phyloP scores from a whole-genome alignment of 805 yeast genomes.

The Sugiyamaella boreocaroliniensis region DNA sequence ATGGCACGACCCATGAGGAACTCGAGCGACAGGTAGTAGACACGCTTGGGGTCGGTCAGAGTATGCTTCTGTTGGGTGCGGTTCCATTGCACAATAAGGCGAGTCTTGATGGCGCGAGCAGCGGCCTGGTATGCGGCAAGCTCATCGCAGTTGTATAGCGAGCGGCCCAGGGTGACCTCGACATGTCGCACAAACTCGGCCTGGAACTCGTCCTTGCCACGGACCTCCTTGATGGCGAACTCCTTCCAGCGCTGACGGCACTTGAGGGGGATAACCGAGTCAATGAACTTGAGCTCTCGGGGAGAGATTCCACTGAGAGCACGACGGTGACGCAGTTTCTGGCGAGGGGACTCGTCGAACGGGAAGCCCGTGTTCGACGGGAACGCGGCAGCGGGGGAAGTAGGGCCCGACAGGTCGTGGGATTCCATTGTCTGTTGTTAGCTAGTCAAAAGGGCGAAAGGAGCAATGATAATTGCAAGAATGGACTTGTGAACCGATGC shows the following conservation, averaged over 20 bases:
- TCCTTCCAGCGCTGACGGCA: constrained; percentile 75
- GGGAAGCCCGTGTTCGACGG: constrained; percentile 5
- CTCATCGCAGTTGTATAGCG: constrained; percentile 84
- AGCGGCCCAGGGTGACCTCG: constrained; percentile 86
- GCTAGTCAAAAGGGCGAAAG: too few relatives aligned
- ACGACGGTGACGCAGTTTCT: constrained; percentile 36
- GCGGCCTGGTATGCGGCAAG: constrained; percentile 91
- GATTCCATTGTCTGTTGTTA: neutral
- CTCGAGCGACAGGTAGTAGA: constrained; percentile 80
- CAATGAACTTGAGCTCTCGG: constrained; percentile 76
- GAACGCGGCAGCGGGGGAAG: constrained; percentile 9
- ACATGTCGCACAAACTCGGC: constrained; percentile 72
- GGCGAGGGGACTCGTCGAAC: constrained; percentile 7
- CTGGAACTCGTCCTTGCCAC: constrained; percentile 53
- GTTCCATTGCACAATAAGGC: constrained; percentile 80
- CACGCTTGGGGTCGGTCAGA: constrained; percentile 71
- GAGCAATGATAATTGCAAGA: too few relatives aligned
- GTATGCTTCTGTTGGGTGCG: constrained; percentile 89
- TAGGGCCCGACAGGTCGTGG: constrained; percentile 4
- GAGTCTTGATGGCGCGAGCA: constrained; percentile 70
- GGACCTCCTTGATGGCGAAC: constrained; percentile 49
- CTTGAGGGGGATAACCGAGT: constrained; percentile 70
- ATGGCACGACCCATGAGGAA: constrained; percentile 92
- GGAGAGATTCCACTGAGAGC: constrained; percentile 89
- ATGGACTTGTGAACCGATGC: too few relatives aligned